These are phyloP conservation scores for Mortierella sp. DNA, from an alignment of 371 early-diverging fungal species.

Conservation along the genomic window DNA sequence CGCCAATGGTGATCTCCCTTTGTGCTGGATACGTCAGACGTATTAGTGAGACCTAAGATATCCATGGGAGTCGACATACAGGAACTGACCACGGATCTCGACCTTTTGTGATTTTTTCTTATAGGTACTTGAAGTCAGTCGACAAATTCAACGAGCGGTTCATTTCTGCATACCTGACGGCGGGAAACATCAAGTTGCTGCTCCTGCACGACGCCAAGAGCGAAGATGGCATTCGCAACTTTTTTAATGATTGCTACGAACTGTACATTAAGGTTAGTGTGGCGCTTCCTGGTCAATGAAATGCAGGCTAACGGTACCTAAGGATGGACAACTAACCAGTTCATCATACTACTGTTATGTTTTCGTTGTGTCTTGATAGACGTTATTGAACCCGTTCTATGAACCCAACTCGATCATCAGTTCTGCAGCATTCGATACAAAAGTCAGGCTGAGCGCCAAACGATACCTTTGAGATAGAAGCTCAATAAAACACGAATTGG, in stretches of 20 bases:
- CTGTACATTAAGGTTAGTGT: slow-evolving; percentile 86
- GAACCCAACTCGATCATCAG: slow-evolving; percentile 85
- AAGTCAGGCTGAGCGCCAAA: slow-evolving; percentile 82
- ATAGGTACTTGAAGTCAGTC: slow-evolving; percentile 92
- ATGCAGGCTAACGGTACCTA: background rate
- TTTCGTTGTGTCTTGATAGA: slow-evolving; percentile 57
- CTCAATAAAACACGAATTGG: slow-evolving; percentile 13
- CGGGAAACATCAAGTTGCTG: slow-evolving; percentile 91
- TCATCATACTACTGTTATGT: background rate
- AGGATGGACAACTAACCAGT: background rate
- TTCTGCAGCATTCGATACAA: slow-evolving; percentile 85
- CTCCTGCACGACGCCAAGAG: slow-evolving; percentile 92
- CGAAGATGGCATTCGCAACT: slow-evolving; percentile 90
- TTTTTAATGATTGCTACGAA: slow-evolving; percentile 94
- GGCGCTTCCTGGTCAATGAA: background rate
- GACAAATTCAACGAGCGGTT: slow-evolving; percentile 96
- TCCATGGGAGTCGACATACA: background rate
- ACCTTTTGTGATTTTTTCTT: slow-evolving; percentile 7
- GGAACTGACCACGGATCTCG: background rate
- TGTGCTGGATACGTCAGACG: background rate
- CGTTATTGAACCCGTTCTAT: slow-evolving; percentile 92
- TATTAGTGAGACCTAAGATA: background rate
- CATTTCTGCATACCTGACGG: slow-evolving; percentile 93
- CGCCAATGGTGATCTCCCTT: background rate
- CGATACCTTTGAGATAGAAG: slow-evolving; percentile 75